Base-by-base conservation (phyloP, 768 basidiomycete genomes). In the Coprinopsis strossmayeri region DNA sequence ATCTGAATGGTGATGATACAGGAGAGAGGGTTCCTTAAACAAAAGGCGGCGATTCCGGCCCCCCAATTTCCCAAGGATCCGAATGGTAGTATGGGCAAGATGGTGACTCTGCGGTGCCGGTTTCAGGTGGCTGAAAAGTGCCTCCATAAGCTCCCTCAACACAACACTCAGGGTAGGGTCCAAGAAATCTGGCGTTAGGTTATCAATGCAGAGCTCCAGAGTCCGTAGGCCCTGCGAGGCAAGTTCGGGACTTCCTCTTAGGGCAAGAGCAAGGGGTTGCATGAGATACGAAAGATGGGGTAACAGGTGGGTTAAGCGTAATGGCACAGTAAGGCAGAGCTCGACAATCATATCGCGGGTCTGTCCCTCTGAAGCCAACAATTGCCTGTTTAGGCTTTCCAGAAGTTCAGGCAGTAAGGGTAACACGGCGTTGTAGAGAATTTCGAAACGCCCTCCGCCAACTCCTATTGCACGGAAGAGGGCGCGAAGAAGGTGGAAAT, bases 191-290 rank as follows among this genome's bases (percentile, higher is more conserved):
- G 92, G 91, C 0, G 92, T 96, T 23, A 99, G 77, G 61, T 98
- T 99, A 70, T 99, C 96, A 59, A 98, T 95, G 68, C 95, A 98
- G n/a, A 99, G 75, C 64, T 99, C 96, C 50, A 99, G 78, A 0
- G 96, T 99, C 4, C 96, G 81, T 21, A 99, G 71, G 38, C 96
- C 96, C 69, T 99, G 96, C 20, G 91, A 85, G 46, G 97, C 87
- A 39, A 96, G 80, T 46, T 99, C 96, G 4, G 84, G 79, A 32
- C 79, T 81, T 30, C 93, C 93, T 44, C 85, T 81, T 45, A 99
- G 70, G 5, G 96, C 93, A 43, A 94, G 73, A 2, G 94, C 92
- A 24, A 99, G 75, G 0, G 96, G 96, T 55, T 91, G 88, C 94
- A 98, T 97, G 49, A 99, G 76, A 59, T 97, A 94, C 13, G 84